phyloP scores from a whole-genome alignment of 345 rosid species.

The Citrus mangshanensis region DNA sequence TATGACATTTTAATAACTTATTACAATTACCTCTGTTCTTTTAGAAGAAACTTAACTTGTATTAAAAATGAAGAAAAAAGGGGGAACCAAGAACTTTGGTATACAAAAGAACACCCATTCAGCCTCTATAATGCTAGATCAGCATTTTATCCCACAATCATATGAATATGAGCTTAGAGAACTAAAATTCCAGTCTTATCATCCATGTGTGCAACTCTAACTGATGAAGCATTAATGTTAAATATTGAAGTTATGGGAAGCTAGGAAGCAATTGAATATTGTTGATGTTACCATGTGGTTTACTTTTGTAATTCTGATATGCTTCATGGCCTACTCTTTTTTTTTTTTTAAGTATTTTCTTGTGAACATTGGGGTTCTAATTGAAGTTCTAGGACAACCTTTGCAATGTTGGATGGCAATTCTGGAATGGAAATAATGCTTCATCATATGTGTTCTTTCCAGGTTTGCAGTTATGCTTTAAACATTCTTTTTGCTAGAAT shows the following conservation, averaged over 20 bases:
- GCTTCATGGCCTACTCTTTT: slow-evolving; percentile 9
- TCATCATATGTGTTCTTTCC: slow-evolving; percentile 19
- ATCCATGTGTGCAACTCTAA: not conserved
- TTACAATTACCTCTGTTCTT: not conserved
- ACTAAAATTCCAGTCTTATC: too few relatives aligned
- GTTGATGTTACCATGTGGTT: not conserved
- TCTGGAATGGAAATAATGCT: slow-evolving; percentile 37
- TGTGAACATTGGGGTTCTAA: slow-evolving; percentile 22
- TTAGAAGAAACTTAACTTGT: too few relatives aligned
- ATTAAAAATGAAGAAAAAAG: too few relatives aligned
- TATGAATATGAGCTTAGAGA: too few relatives aligned
- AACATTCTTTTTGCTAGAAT: not conserved
- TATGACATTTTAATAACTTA: not conserved
- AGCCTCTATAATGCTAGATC: too few relatives aligned
- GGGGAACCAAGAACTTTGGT: too few relatives aligned
- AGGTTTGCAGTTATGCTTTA: slow-evolving; percentile 33
- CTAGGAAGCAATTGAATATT: not conserved
- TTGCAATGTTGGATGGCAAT: slow-evolving; percentile 24
- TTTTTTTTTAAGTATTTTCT: slow-evolving; percentile 7
- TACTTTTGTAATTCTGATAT: slow-evolving; percentile 4
- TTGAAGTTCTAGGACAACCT: slow-evolving; percentile 26
- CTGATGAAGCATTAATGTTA: not conserved
- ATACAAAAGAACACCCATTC: too few relatives aligned
- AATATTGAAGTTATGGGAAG: not conserved
- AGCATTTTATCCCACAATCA: too few relatives aligned